A percentile compares a stretch with the other conserved stretches of the same genome.
phyloP scores from a whole-genome alignment of 2,329 filamentous ascomycete genomes.

The Ploettnerulaceae sp. region DNA sequence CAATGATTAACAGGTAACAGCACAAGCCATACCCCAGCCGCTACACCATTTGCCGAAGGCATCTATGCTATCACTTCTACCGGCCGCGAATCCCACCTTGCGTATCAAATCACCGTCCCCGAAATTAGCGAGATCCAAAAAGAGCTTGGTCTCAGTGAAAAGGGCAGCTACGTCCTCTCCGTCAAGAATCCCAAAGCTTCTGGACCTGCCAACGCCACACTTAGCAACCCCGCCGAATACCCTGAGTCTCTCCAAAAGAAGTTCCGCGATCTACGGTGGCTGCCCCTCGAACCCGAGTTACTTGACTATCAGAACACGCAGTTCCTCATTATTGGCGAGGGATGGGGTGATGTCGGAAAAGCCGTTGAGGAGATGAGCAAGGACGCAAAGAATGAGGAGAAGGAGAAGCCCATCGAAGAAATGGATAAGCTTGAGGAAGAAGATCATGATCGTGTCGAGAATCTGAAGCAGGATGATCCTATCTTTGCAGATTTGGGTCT shows the following conservation, averaged over 20 bases:
- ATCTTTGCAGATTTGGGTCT: conserved; percentile 49
- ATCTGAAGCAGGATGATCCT: conserved; percentile 43
- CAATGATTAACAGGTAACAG: conserved; percentile 34
- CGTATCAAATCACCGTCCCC: conserved; percentile 74
- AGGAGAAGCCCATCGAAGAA: conserved; percentile 63
- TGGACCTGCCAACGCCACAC: conserved; percentile 56
- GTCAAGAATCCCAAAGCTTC: conserved; percentile 73
- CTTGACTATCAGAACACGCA: conserved; percentile 72
- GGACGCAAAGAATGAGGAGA: conserved; percentile 52
- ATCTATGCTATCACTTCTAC: conserved; percentile 77
- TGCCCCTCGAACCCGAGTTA: conserved; percentile 65
- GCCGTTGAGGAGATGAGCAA: conserved; percentile 51
- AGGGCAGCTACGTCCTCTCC: conserved; percentile 62
- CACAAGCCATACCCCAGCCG: conserved; percentile 58
- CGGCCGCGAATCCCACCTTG: conserved; percentile 68
- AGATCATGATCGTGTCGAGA: conserved; percentile 44
- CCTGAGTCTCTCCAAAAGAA: conserved; percentile 67
- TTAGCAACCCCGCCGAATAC: conserved; percentile 64
- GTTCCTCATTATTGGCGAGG: conserved; percentile 73
- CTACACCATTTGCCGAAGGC: conserved; percentile 75
- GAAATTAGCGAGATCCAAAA: conserved; percentile 67
- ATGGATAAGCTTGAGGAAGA: conserved; percentile 72
- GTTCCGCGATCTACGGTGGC: conserved; percentile 70
- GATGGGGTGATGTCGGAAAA: conserved; percentile 48
- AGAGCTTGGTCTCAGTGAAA: conserved; percentile 64